Evolutionary conservation across 192 early-diverging fungal genomes (phyloP).

Genomic region (Coemansia sp.): DNA sequence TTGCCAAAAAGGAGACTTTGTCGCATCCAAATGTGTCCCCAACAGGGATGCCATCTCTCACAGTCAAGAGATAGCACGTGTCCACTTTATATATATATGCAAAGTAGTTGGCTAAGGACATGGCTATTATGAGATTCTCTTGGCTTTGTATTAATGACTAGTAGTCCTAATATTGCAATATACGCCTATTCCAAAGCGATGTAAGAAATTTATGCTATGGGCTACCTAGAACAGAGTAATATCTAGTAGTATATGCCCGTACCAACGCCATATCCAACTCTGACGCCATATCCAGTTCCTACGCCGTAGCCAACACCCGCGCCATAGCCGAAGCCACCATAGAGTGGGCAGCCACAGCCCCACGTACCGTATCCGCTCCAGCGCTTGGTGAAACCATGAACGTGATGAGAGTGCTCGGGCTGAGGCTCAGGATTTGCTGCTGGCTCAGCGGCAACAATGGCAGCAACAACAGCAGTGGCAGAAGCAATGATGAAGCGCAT

Average conservation of each 20-base stretch:
- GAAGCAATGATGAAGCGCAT: constrained; percentile 1
- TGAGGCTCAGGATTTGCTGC: not conserved
- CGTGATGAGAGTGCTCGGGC: not conserved
- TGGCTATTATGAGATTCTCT: no score
- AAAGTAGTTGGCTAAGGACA: no score
- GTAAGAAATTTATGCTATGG: not conserved
- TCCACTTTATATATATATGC: no score
- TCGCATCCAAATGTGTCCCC: no score
- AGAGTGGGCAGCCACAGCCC: constrained; percentile 4
- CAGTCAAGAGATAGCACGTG: no score
- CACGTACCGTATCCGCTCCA: not conserved
- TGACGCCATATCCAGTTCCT: not conserved
- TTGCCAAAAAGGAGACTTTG: no score
- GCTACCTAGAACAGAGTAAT: not conserved
- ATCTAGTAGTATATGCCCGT: constrained; percentile 2
- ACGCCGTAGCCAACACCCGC: not conserved
- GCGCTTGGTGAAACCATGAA: constrained; percentile 1
- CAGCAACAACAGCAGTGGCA: not conserved
- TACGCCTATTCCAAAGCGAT: not conserved
- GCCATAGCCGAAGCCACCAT: not conserved
- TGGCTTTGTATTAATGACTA: not conserved
- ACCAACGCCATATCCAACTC: not conserved
- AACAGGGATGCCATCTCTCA: no score
- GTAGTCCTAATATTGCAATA: not conserved
- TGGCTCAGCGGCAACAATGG: not conserved